phyloP scores from a whole-genome alignment of 805 yeast species.

The Nakazawaea anatomiae region DNA sequence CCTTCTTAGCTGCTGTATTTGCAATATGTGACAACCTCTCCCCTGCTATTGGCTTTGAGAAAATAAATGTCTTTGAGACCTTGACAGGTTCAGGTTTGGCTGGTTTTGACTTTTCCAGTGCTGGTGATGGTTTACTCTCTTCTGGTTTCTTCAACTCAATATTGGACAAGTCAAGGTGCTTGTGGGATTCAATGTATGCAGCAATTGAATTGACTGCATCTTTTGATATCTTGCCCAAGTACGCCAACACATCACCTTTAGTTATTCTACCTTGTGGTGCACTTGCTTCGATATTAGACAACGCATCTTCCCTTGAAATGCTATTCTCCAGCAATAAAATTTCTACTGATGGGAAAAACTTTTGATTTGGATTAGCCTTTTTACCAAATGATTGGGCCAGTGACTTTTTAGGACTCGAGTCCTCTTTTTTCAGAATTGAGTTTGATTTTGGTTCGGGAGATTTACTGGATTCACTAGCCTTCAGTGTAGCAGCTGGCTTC shows the following conservation, averaged over 20 bases:
- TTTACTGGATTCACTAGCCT: constrained; percentile 11
- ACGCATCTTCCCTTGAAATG: constrained; percentile 66
- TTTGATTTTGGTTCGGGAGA: constrained; percentile 10
- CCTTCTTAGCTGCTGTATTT: constrained; percentile 37
- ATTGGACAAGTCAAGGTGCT: constrained; percentile 68
- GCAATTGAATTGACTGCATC: constrained; percentile 50
- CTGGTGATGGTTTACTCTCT: constrained; percentile 12
- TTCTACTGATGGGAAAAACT: constrained; percentile 75
- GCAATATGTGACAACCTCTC: constrained; percentile 28
- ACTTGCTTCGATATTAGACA: constrained; percentile 66
- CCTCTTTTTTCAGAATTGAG: constrained; percentile 11
- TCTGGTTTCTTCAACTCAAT: constrained; percentile 41
- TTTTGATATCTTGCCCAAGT: constrained; percentile 63
- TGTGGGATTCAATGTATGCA: constrained; percentile 46
- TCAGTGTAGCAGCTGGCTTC: constrained; percentile 16
- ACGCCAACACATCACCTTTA: constrained; percentile 88
- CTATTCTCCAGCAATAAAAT: constrained; percentile 53
- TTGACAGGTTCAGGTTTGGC: constrained; percentile 29
- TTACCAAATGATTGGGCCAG: constrained; percentile 16
- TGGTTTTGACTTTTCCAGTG: constrained; percentile 22
- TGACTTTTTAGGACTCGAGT: constrained; percentile 3
- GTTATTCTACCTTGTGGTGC: constrained; percentile 87
- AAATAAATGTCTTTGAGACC: constrained; percentile 24
- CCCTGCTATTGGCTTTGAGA: constrained; percentile 22
- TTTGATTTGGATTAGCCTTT: constrained; percentile 61